phyloP scores from a whole-genome alignment of 1,284 basidiomycete species.

The Trichosporon sp. region DNA sequence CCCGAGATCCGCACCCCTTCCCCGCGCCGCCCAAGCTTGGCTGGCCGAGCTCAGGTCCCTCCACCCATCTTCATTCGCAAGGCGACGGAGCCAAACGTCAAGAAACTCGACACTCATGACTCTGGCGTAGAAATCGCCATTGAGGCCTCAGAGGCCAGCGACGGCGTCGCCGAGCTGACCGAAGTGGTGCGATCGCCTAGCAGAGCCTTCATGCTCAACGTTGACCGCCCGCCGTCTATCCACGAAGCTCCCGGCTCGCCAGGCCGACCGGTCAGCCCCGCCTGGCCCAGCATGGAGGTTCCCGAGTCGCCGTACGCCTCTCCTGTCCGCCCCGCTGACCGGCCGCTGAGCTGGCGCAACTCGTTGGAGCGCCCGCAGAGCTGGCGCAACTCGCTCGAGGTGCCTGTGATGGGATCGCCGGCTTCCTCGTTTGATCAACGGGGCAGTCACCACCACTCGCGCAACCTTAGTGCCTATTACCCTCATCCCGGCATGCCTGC shows the following conservation, averaged over 20 bases:
- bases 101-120: neutral
- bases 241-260: neutral
- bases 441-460: conserved; percentile 65
- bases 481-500: conserved; percentile 69
- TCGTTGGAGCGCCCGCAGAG: conserved; percentile 19
- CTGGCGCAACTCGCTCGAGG: conserved; percentile 27
- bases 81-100: conserved; percentile 20
- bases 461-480: conserved; percentile 88
- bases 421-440: conserved; percentile 38
- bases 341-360: conserved; percentile 8
- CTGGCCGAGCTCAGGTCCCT: conserved; percentile 6
- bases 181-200: conserved; percentile 13
- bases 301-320: conserved; percentile 7
- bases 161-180: conserved; percentile 10
- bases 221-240: neutral
- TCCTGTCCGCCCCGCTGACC: neutral
- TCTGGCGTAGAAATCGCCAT: conserved; percentile 6
- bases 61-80: conserved; percentile 25
- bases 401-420: conserved; percentile 11
- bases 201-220: conserved; percentile 17
- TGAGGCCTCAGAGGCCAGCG: conserved; percentile 13
- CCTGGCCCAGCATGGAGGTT: conserved; percentile 20
- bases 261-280: neutral
- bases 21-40: conserved; percentile 6
- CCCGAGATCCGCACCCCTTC: neutral